Evolutionary conservation across 176 grass and related monocot species (phyloP).

Genomic region (Metroxylon sagu): DNA sequence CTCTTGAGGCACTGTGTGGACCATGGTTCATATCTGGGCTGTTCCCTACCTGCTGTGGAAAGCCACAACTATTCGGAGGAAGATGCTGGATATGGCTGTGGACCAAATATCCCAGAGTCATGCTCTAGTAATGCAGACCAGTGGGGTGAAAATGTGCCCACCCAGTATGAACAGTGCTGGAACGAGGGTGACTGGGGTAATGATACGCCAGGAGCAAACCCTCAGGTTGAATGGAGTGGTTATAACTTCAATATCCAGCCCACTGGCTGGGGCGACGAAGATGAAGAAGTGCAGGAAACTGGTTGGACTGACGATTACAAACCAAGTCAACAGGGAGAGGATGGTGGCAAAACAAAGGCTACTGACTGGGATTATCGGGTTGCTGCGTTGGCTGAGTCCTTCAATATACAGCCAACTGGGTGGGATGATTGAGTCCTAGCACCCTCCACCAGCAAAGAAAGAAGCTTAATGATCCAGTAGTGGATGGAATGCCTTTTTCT

Average conservation of each 20-base stretch:
- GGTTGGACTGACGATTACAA: background rate
- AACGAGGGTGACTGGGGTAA: background rate
- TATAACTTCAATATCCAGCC: background rate
- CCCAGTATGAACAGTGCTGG: background rate
- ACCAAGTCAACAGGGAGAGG: background rate
- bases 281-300: constrained; percentile 5
- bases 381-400: constrained; percentile 36
- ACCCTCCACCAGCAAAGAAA: background rate
- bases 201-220: background rate
- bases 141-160: background rate
- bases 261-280: constrained; percentile 6
- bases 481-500: constrained; percentile 38
- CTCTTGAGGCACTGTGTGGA: constrained; percentile 71
- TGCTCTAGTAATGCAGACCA: background rate
- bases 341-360: background rate
- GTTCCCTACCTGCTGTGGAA: constrained; percentile 54
- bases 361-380: constrained; percentile 32
- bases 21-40: constrained; percentile 83
- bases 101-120: background rate
- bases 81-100: constrained; percentile 21
- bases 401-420: constrained; percentile 15
- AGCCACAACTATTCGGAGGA: constrained; percentile 27
- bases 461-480: background rate
- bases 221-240: background rate
- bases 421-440: background rate